A percentile compares a stretch with the other conserved stretches of the same genome.
phyloP scores from a whole-genome alignment of 1,139 yeast species.

The Eremothecium coryli region DNA sequence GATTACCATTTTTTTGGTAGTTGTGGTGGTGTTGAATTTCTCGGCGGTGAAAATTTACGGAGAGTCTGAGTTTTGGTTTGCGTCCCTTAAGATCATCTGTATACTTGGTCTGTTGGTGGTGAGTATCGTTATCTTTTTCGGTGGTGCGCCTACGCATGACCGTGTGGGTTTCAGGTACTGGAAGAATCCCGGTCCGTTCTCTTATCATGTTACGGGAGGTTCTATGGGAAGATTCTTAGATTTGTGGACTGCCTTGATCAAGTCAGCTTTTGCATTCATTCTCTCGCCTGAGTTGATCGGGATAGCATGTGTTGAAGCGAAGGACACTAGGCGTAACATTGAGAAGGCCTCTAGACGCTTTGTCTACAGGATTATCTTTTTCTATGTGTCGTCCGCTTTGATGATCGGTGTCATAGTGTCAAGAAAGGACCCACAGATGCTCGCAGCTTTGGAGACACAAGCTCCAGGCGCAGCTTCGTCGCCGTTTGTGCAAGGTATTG shows the following conservation, averaged over 20 bases:
- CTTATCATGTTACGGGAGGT: constrained; percentile 40
- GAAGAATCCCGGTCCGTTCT: constrained; percentile 52
- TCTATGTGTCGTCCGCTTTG: constrained; percentile 39
- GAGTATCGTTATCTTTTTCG: constrained; percentile 69
- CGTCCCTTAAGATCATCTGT: constrained; percentile 53
- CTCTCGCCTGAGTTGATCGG: constrained; percentile 62
- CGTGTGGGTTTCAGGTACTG: constrained; percentile 63
- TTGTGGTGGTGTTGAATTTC: constrained; percentile 36
- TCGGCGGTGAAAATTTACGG: constrained; percentile 44
- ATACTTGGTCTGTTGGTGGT: constrained; percentile 63
- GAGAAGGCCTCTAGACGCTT: constrained; percentile 42
- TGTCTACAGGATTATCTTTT: constrained; percentile 37
- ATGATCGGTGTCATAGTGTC: constrained; percentile 42
- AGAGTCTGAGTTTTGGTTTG: constrained; percentile 41
- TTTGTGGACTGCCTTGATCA: constrained; percentile 51
- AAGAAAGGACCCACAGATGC: constrained; percentile 35
- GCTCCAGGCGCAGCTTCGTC: constrained; percentile 44
- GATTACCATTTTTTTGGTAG: constrained; percentile 40
- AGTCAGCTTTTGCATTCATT: constrained; percentile 55
- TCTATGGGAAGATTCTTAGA: constrained; percentile 52
- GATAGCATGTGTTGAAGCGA: constrained; percentile 41
- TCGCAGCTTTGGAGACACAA: constrained; percentile 27
- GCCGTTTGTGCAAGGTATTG: constrained; percentile 47
- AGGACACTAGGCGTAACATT: constrained; percentile 41
- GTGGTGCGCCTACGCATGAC: constrained; percentile 65